phyloP scores from a whole-genome alignment of 805 yeast species.

The Yarrowia sp. region DNA sequence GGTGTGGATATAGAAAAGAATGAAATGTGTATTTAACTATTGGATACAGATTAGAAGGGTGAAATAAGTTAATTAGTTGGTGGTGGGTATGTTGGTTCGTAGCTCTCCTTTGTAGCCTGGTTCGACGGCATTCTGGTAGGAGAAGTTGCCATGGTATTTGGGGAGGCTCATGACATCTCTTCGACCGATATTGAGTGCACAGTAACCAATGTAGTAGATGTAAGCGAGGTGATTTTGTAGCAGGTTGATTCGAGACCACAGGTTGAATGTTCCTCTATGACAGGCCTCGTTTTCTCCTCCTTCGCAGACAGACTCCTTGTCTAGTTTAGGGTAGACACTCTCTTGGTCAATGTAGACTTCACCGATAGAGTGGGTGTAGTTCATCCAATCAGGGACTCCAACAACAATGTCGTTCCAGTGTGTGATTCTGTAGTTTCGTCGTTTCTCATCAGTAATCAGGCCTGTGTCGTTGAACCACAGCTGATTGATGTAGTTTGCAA shows the following conservation, averaged over 20 bases:
- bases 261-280: constrained; percentile 27
- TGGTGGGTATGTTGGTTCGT: not conserved
- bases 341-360: constrained; percentile 13
- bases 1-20: constrained; percentile 20
- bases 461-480: constrained; percentile 11
- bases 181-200: constrained; percentile 14
- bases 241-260: constrained; percentile 15
- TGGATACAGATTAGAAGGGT: not conserved
- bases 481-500: constrained; percentile 12
- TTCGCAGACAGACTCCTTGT: constrained; percentile 6
- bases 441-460: not conserved
- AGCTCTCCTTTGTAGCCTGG: not conserved
- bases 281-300: constrained; percentile 40
- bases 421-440: constrained; percentile 19
- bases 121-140: not conserved
- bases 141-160: constrained; percentile 10
- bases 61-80: not conserved
- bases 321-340: not conserved
- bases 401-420: constrained; percentile 15
- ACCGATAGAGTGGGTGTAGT: constrained; percentile 22
- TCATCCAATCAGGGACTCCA: constrained; percentile 5
- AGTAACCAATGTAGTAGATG: constrained; percentile 33
- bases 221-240: constrained; percentile 17
- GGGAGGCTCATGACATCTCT: constrained; percentile 6
- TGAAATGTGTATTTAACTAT: not conserved